A percentile compares a stretch with the other conserved stretches of the same genome.
Evolutionary conservation across 1,139 yeast genomes (phyloP).

Genomic region (Hansenula anomala): DNA sequence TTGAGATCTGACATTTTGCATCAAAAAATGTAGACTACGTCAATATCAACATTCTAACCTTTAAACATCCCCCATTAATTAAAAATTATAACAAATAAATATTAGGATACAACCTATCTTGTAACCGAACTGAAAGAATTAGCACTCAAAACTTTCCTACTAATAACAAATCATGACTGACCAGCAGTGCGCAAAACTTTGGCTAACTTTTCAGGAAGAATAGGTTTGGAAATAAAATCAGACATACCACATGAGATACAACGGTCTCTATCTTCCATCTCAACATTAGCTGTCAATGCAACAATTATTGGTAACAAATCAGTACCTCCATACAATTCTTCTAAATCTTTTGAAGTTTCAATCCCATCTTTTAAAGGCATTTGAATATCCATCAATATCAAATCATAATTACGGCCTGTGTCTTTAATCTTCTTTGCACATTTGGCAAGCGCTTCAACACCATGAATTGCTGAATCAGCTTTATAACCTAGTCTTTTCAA

Average conservation of each 20-base stretch:
- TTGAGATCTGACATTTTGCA: too few relatives aligned
- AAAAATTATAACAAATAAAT: too few relatives aligned
- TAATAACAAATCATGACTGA: conserved; percentile 1
- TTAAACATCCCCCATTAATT: too few relatives aligned
- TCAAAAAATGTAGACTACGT: too few relatives aligned
- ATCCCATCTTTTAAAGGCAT: conserved; percentile 88
- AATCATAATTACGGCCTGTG: conserved; percentile 49
- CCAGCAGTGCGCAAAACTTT: conserved; percentile 21
- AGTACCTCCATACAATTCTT: conserved; percentile 43
- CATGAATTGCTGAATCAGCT: conserved; percentile 72
- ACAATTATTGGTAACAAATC: conserved; percentile 36
- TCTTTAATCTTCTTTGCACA: conserved; percentile 79
- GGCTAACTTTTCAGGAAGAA: conserved; percentile 42
- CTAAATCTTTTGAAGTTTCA: conserved; percentile 83
- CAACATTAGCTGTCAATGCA: conserved; percentile 55
- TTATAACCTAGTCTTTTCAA: conserved; percentile 46
- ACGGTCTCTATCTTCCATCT: conserved; percentile 47
- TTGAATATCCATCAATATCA: conserved; percentile 91
- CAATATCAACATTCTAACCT: too few relatives aligned
- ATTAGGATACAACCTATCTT: too few relatives aligned
- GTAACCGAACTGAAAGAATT: too few relatives aligned
- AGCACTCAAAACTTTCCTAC: too few relatives aligned
- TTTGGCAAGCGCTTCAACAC: conserved; percentile 83
- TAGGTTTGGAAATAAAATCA: conserved; percentile 53
- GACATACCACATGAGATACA: conserved; percentile 50